Conservation (phyloP, 306 rosid genomes). For the Malus asiatica region DNA sequence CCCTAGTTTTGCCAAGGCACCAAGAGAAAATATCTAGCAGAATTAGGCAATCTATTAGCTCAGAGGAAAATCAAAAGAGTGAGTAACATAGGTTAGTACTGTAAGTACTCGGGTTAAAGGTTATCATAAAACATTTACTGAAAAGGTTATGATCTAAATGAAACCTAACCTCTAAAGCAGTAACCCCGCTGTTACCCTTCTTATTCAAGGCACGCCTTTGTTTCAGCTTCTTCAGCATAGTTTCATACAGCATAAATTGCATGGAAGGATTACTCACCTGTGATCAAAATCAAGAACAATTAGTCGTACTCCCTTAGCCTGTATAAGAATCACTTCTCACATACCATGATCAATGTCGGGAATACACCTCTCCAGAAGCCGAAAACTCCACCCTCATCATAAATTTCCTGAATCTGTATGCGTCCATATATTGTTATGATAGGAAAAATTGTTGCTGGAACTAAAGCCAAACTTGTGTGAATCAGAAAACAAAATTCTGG, state of each 20-base stretch:
- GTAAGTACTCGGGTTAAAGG: not conserved
- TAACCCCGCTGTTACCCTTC: conserved; percentile 37
- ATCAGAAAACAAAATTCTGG: not conserved
- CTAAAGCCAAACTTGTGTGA: not conserved
- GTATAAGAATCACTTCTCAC: conserved; percentile 31
- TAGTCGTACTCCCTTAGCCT: conserved; percentile 21
- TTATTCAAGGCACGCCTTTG: conserved; percentile 37
- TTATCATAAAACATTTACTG: not conserved
- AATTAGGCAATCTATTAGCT: conserved; percentile 26
- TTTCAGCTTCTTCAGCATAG: conserved; percentile 68
- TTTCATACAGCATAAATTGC: conserved; percentile 94
- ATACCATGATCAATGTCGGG: conserved; percentile 89
- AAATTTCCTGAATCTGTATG: conserved; percentile 75
- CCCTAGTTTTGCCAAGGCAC: conserved; percentile 95
- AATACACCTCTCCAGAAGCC: conserved; percentile 96
- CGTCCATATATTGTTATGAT: not conserved
- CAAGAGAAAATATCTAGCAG: conserved; percentile 74
- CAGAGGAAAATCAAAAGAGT: not conserved
- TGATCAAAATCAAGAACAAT: conserved; percentile 31
- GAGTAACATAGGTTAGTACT: not conserved
- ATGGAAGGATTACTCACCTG: conserved; percentile 98
- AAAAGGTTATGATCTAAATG: conserved; percentile 5
- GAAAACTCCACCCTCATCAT: conserved; percentile 61
- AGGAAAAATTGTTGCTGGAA: not conserved
- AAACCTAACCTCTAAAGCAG: conserved; percentile 72